phyloP scores from a whole-genome alignment of 1,284 basidiomycete species.

The Pterula multifida region DNA sequence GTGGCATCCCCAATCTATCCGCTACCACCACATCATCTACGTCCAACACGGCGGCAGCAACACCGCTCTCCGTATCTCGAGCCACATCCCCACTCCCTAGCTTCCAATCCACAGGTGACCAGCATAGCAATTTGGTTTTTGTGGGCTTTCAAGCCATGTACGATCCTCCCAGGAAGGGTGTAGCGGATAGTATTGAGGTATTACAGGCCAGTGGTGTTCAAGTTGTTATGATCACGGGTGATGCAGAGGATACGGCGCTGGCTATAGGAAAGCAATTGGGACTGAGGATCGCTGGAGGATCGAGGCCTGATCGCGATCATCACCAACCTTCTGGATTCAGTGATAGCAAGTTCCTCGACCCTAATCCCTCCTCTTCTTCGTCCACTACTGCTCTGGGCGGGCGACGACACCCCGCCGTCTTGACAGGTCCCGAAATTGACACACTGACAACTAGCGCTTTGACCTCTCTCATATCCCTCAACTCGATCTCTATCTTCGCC shows the following conservation, averaged over 20 bases:
- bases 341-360: background rate
- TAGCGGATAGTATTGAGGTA: conserved; percentile 76
- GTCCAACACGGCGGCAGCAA: conserved; percentile 6
- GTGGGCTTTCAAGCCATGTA: conserved; percentile 92
- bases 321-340: background rate
- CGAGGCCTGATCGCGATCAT: conserved; percentile 1
- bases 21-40: conserved; percentile 12
- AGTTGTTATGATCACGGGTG: conserved; percentile 97
- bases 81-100: background rate
- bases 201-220: conserved; percentile 84
- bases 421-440: conserved; percentile 82
- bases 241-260: conserved; percentile 84
- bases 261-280: conserved; percentile 88
- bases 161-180: conserved; percentile 89
- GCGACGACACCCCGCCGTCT: conserved; percentile 18
- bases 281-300: conserved; percentile 33
- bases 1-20: conserved; percentile 41
- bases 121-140: conserved; percentile 61
- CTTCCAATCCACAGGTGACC: conserved; percentile 5
- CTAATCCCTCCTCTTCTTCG: background rate
- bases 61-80: conserved; percentile 6
- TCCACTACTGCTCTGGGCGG: conserved; percentile 1
- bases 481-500: conserved; percentile 80
- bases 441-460: conserved; percentile 71
- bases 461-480: conserved; percentile 61